These are phyloP conservation scores for Crithidia expoeki DNA, from an alignment of 208 protist genomes.

Conservation along the genomic window DNA sequence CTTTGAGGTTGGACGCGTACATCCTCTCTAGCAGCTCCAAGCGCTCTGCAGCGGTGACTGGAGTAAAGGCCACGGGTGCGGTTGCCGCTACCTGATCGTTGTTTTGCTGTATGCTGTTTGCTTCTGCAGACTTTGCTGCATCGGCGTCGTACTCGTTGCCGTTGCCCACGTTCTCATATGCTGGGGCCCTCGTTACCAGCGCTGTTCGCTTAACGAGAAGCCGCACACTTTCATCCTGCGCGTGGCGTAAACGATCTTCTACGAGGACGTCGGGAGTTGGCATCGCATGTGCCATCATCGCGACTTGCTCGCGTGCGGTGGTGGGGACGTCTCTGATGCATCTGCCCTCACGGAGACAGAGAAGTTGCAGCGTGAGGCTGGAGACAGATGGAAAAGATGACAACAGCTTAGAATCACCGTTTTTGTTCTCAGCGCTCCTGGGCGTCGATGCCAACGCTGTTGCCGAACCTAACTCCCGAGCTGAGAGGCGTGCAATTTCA, in stretches of 20 bases:
- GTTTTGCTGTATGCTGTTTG: too few species aligned
- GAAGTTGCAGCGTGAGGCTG: constrained; percentile 46
- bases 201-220: constrained; percentile 14
- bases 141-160: too few species aligned
- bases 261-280: constrained; percentile 9
- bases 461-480: not conserved
- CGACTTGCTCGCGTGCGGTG: constrained; percentile 13
- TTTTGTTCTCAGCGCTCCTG: not conserved
- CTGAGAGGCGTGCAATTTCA: constrained; percentile 8
- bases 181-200: not conserved
- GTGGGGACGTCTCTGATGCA: not conserved
- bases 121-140: too few species aligned
- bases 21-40: constrained; percentile 17
- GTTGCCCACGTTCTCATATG: not conserved
- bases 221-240: constrained; percentile 30
- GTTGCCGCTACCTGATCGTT: not conserved
- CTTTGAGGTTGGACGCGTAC: constrained; percentile 14
- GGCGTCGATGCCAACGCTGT: too few species aligned
- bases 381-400: constrained; percentile 9
- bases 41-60: constrained; percentile 2
- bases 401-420: not conserved
- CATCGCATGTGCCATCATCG: constrained; percentile 20
- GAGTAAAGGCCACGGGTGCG: not conserved
- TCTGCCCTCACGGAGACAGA: constrained; percentile 45
- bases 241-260: constrained; percentile 15